phyloP scores from a whole-genome alignment of 208 protist genomes.

The Crithidia thermophila region DNA sequence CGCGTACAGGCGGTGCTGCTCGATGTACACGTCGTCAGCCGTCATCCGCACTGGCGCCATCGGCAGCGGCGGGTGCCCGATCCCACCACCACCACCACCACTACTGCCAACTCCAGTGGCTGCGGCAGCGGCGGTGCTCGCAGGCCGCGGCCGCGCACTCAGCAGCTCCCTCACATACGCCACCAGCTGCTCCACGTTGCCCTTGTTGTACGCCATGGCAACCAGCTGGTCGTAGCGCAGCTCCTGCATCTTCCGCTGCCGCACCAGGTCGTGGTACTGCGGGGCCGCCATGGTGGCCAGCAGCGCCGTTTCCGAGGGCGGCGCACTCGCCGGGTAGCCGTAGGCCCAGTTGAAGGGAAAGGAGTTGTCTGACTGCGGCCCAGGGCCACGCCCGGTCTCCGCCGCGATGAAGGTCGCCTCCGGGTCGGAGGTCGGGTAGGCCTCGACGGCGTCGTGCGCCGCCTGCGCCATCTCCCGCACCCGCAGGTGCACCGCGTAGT shows the following conservation, averaged over 20 bases:
- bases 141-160: constrained; percentile 9
- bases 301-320: constrained; percentile 19
- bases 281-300: neutral
- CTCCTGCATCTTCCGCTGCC: constrained; percentile 26
- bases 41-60: neutral
- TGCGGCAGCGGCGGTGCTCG: constrained; percentile 9
- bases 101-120: neutral
- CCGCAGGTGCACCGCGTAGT: constrained; percentile 49
- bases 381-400: constrained; percentile 26
- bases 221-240: constrained; percentile 46
- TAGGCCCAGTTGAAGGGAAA: constrained; percentile 39
- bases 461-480: constrained; percentile 37
- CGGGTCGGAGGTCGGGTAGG: constrained; percentile 21
- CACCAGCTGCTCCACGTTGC: constrained; percentile 46
- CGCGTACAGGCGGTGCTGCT: constrained; percentile 33
- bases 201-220: constrained; percentile 63
- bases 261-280: constrained; percentile 23
- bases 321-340: constrained; percentile 29
- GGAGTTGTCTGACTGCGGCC: constrained; percentile 20
- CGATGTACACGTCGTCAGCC: constrained; percentile 10
- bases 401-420: constrained; percentile 29
- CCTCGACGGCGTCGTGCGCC: constrained; percentile 27
- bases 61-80: neutral
- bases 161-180: constrained; percentile 41
- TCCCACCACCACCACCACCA: neutral